Conservation (phyloP, 129 eudicot genomes). For the Chrysanthemum makinoi region DNA sequence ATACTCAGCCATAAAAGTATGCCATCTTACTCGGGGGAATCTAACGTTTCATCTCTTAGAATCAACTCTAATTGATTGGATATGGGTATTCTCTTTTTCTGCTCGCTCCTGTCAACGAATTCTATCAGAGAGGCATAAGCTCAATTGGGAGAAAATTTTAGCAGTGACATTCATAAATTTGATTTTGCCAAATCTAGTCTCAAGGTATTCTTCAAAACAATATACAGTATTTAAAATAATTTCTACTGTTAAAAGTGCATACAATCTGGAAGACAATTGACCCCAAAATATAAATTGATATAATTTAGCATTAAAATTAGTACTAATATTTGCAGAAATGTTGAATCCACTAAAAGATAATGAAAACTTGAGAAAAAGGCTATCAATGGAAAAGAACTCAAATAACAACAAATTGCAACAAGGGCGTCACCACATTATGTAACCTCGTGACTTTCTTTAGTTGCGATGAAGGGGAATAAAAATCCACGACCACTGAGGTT, state of each 20-base stretch:
- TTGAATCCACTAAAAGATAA: neutral
- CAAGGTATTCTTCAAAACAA: too few species aligned
- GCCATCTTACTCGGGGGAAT: neutral
- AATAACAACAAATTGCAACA: neutral
- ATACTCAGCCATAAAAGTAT: too few species aligned
- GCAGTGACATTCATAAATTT: too few species aligned
- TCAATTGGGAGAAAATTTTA: neutral
- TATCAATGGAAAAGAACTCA: neutral
- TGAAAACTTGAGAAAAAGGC: neutral
- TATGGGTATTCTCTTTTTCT: too few species aligned
- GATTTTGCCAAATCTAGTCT: too few species aligned
- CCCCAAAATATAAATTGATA: neutral
- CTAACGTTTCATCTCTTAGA: neutral
- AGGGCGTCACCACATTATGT: neutral
- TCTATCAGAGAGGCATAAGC: neutral
- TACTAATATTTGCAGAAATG: neutral
- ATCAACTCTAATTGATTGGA: neutral
- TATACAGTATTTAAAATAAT: neutral
- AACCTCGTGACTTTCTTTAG: neutral
- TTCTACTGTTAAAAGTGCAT: neutral
- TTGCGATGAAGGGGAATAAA: neutral
- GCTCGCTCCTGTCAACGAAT: too few species aligned
- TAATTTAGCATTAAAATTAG: neutral
- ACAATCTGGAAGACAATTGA: too few species aligned
- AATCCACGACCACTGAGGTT: constrained; percentile 4